Percentiles rank a stretch among this genome's conserved stretches.
phyloP scores from a whole-genome alignment of 1,284 basidiomycete genomes.

The Tilletia walkeri region DNA sequence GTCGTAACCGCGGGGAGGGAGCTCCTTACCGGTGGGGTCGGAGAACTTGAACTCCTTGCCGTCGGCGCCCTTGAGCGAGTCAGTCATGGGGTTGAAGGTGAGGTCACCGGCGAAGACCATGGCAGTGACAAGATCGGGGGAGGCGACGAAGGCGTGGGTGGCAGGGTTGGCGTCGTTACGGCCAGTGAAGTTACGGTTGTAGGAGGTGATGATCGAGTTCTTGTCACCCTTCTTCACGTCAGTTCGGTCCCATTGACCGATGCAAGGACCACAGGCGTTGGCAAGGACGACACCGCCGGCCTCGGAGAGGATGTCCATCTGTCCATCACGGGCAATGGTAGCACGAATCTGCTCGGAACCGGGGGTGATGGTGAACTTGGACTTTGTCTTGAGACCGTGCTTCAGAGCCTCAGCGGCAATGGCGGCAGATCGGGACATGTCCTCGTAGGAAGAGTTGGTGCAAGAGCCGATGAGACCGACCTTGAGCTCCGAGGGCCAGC shows the following conservation, averaged over 20 bases:
- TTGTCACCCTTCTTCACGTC: slow-evolving; percentile 94
- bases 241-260: slow-evolving; percentile 96
- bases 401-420: slow-evolving; percentile 83
- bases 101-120: slow-evolving; percentile 91
- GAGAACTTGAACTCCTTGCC: slow-evolving; percentile 98
- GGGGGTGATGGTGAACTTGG: slow-evolving; percentile 94
- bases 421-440: slow-evolving; percentile 95
- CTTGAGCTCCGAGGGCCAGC: slow-evolving; percentile 94
- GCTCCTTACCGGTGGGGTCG: slow-evolving; percentile 82
- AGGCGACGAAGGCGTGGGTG: slow-evolving; percentile 97
- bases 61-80: slow-evolving; percentile 81
- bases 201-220: slow-evolving; percentile 92
- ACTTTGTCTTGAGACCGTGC: slow-evolving; percentile 86
- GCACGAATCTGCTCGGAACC: slow-evolving; percentile 98
- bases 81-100: slow-evolving; percentile 94
- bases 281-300: slow-evolving; percentile 92
- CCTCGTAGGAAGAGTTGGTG: slow-evolving; percentile 99
- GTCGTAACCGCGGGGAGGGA: slow-evolving; percentile 92
- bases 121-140: slow-evolving; percentile 95
- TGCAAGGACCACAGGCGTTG: slow-evolving; percentile 98
- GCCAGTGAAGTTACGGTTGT: slow-evolving; percentile 99
- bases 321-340: slow-evolving; percentile 93
- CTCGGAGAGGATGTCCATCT: slow-evolving; percentile 80
- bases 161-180: slow-evolving; percentile 99
- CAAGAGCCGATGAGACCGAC: slow-evolving; percentile 97